Evolutionary conservation across 768 basidiomycete species (phyloP), one percentile per base, ranked within the genome.

Genomic region (Russula olivacea): DNA sequence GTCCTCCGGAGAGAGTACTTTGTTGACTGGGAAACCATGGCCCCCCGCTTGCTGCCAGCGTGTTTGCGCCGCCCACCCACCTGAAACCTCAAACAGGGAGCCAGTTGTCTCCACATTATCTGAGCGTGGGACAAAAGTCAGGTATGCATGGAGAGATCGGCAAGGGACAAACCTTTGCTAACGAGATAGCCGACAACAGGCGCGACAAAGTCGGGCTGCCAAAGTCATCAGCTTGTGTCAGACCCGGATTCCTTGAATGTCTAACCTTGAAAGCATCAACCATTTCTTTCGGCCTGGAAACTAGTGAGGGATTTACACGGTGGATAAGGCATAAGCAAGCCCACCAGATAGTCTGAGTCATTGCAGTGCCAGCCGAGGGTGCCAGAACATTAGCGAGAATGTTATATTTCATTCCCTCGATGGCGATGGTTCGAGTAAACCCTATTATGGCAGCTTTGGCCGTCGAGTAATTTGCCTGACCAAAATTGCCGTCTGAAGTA

Each of bases 21-120:
- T 80, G 71, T 87, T 87, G 40, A 87, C 81, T 5, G 93, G 88
- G 85, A 98, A 98, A 8, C 89, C 88, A 70, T 87, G 77, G 11
- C 95, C 97, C 1, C 87, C 89, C 10, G 92, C 79, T 15, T 93
- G 85, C 73, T 98, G 90, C 95, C 96, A 99, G 61, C 96, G 81
- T 36, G 90, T 87, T 73, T 94, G 85, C 1, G 91, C 91, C 3
- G 89, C 88, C 91, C 93, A 98, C 0, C 96, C 97, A 25, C 90
- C 94, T 15, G 81, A 81, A 45, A 93, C 82, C 73, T 98, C 95
- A 73, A 95, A 95, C 55, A 99, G 71, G 6, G 78, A 76, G 9
- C 91, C 90, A 14, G 87, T 83, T 9, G 84, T 86, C 41, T 85
- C 81, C 19, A 80, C 78, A 68, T 96, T 95, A 59, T 86, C 88